A percentile compares a stretch with the other conserved stretches of the same genome.
Conservation (phyloP, 345 rosid genomes). For the Acer yangbiense region DNA sequence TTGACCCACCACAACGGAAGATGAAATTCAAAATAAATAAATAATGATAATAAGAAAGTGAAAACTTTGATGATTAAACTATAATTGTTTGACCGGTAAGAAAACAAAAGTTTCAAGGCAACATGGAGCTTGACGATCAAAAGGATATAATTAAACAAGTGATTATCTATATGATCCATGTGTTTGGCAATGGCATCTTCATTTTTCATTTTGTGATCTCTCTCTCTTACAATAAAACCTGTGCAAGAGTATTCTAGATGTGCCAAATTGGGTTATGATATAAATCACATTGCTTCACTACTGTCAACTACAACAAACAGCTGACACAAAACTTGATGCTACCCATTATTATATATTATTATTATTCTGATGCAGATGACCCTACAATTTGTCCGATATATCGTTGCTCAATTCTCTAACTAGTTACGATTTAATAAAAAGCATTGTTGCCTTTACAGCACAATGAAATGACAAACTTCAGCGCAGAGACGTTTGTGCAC, state of each 20-base stretch:
- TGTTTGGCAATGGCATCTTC: neutral
- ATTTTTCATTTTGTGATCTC: no score
- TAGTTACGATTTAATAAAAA: no score
- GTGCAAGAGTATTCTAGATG: neutral
- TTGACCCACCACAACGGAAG: neutral
- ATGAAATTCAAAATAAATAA: no score
- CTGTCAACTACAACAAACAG: slow-evolving; percentile 1
- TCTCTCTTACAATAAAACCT: neutral
- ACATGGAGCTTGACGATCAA: slow-evolving; percentile 5
- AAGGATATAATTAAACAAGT: neutral
- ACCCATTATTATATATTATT: neutral
- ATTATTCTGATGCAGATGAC: neutral
- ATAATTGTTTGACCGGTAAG: slow-evolving; percentile 3
- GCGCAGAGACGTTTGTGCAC: no score
- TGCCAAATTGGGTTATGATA: neutral
- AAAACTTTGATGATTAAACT: slow-evolving; percentile 11
- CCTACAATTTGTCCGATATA: neutral
- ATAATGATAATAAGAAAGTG: no score
- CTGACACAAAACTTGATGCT: neutral
- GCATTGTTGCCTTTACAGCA: neutral
- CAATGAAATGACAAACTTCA: no score
- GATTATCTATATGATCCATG: no score
- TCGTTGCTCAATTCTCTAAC: neutral
- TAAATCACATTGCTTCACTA: neutral
- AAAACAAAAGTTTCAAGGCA: slow-evolving; percentile 11